These are phyloP conservation scores for Diaporthe destruens DNA, from an alignment of 2,329 filamentous ascomycete genomes.

Conservation along the genomic window DNA sequence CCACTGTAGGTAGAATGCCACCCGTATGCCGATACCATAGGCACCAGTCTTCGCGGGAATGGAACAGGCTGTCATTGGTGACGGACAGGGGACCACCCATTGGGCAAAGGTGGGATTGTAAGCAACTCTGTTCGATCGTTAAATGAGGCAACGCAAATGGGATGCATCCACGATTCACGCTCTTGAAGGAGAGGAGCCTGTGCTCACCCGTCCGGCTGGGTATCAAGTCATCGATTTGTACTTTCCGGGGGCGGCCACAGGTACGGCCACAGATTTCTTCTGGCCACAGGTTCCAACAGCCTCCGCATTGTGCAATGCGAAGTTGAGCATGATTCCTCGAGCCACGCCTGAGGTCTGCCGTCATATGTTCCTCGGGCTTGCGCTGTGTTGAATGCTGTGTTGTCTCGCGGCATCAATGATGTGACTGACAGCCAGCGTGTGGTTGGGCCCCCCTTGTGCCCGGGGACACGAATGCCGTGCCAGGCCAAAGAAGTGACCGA, in stretches of 20 bases:
- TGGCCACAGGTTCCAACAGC: not conserved
- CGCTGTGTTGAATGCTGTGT: constrained; percentile 8
- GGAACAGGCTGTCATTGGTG: constrained; percentile 35
- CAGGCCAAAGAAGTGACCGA: not conserved
- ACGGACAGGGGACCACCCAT: not conserved
- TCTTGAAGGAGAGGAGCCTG: not conserved
- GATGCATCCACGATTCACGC: not conserved
- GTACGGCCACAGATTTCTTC: not conserved
- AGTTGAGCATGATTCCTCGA: constrained; percentile 17
- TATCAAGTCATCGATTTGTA: not conserved
- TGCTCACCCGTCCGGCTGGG: not conserved
- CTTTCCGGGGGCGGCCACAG: too few species aligned
- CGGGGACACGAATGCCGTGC: not conserved
- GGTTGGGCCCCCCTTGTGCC: not conserved
- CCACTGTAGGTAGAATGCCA: constrained; percentile 42
- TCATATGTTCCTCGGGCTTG: constrained; percentile 1
- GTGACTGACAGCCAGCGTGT: constrained; percentile 1
- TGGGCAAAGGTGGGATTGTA: not conserved
- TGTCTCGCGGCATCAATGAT: constrained; percentile 2
- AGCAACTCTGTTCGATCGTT: not conserved
- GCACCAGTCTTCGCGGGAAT: constrained; percentile 26
- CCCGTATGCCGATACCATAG: constrained; percentile 41
- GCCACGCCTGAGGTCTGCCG: constrained; percentile 27
- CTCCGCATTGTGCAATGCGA: constrained; percentile 10
- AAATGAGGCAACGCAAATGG: not conserved